Evolutionary conservation across 2,329 filamentous ascomycete species (phyloP).

Genomic region (Penicillium concentricum): DNA sequence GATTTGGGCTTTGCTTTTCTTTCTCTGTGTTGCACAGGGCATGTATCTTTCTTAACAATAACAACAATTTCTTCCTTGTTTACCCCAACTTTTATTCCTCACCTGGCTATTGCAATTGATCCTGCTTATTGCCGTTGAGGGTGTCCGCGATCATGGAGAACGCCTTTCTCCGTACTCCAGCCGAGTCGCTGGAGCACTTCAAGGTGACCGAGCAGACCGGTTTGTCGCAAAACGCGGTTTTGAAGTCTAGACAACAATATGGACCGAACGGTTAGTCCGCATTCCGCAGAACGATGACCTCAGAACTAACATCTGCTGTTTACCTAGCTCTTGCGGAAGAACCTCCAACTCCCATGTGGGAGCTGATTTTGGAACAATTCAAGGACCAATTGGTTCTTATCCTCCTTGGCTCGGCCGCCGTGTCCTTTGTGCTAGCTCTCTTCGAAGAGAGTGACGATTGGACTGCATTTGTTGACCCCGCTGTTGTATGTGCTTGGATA

Average conservation of each 20-base stretch:
- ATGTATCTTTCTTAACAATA: constrained; percentile 22
- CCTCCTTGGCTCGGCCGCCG: constrained; percentile 82
- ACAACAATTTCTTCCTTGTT: constrained; percentile 13
- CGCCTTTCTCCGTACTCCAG: constrained; percentile 50
- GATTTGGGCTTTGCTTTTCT: constrained; percentile 10
- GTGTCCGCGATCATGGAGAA: constrained; percentile 49
- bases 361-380: constrained; percentile 97
- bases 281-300: background rate
- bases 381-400: constrained; percentile 98
- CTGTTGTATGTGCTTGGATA: constrained; percentile 67
- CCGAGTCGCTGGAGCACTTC: constrained; percentile 54
- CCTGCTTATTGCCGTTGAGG: constrained; percentile 7
- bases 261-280: constrained; percentile 55
- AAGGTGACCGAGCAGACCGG: constrained; percentile 52
- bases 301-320: constrained; percentile 16
- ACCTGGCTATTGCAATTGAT: constrained; percentile 11
- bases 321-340: constrained; percentile 73
- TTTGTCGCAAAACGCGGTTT: constrained; percentile 51
- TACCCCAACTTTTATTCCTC: constrained; percentile 17
- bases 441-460: constrained; percentile 92
- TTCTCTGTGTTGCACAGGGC: constrained; percentile 16
- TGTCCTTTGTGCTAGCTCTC: constrained; percentile 89
- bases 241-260: constrained; percentile 47
- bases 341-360: constrained; percentile 91
- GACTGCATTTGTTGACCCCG: constrained; percentile 95